These are phyloP conservation scores for Zarea fungicola DNA, from an alignment of 2,329 filamentous ascomycete species.

Conservation along the genomic window DNA sequence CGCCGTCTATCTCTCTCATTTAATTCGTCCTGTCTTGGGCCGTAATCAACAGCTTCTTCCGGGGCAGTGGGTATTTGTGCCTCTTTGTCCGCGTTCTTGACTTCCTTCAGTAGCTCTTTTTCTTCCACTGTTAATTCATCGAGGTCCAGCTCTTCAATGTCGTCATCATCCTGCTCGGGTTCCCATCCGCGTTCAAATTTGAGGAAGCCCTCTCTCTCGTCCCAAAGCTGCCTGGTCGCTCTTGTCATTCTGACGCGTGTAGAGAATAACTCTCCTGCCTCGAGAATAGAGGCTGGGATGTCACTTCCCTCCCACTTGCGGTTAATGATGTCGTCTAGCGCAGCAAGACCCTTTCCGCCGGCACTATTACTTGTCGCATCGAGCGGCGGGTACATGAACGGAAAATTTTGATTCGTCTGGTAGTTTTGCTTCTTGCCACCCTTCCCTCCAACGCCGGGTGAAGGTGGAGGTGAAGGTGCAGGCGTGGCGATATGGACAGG, in stretches of 20 bases:
- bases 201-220: conserved; percentile 85
- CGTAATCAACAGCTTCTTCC: conserved; percentile 32
- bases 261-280: conserved; percentile 89
- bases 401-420: conserved; percentile 97
- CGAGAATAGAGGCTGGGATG: conserved; percentile 88
- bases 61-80: conserved; percentile 22
- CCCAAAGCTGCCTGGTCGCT: conserved; percentile 89
- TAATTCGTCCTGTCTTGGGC: conserved; percentile 43
- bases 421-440: conserved; percentile 98
- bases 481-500: conserved; percentile 98
- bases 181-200: conserved; percentile 89
- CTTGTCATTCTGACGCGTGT: conserved; percentile 85
- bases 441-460: conserved; percentile 80
- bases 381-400: conserved; percentile 91
- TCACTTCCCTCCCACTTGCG: conserved; percentile 91
- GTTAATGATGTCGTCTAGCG: conserved; percentile 76
- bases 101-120: conserved; percentile 37
- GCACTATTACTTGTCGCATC: conserved; percentile 85
- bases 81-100: conserved; percentile 28
- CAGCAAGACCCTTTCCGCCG: conserved; percentile 81
- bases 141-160: conserved; percentile 44
- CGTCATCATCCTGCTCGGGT: conserved; percentile 36
- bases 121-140: conserved; percentile 38
- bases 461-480: conserved; percentile 90
- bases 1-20: conserved; percentile 56